Evolutionary conservation across 208 protist genomes (phyloP), one percentile per base, ranked within the genome.

Genomic region (Porcisia deanei): DNA sequence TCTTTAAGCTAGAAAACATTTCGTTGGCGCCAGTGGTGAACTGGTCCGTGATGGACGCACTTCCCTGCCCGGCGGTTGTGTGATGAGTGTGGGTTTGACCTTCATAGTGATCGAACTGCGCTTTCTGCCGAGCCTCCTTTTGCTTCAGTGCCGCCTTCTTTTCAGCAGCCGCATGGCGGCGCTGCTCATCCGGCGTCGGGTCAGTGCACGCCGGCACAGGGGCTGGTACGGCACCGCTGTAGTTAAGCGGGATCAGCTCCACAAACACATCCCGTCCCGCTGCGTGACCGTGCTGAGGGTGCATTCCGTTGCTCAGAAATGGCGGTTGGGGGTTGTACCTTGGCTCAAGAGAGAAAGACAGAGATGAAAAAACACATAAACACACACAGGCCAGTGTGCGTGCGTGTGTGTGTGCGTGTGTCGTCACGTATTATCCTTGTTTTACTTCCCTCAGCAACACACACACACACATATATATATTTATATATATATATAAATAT

Each of bases 161-260:
- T 55, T 83, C 61, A 18, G 76, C 79, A 30, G 82, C 58, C 4
- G 71, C 55, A 22, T 78, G 86, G 20, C 83, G 81, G 58, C 79
- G 74, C 72, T 97, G 89, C 49, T 95, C 89, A 45, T 95, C 92
- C 0, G 92, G 92, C 14, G 88, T 94, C 8, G 89, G 90, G 22
- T 87, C 84, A 0, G 75, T 85, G 83, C 91, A 94, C 10, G 84
- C 71, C 20, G 85, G 82, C 55, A 79, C 82, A 6, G 92, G 92
- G 39, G 59, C 41, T 4, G 92, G 92, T 3, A 87, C 79, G 14
- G 88, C 77, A 45, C 89, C 90, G 52, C 54, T 84, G 85, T 87
- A 92, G 18, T 10, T 83, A 9, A 93, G 79, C 41, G 88, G 45
- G 16, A 79, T 37, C 30, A 96, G 82, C 65, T 82, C 76, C 34